Evolutionary conservation across 495 filamentous ascomycete species (phyloP), one percentile per base, ranked within the genome.

Genomic region (Aspergillus wentii): DNA sequence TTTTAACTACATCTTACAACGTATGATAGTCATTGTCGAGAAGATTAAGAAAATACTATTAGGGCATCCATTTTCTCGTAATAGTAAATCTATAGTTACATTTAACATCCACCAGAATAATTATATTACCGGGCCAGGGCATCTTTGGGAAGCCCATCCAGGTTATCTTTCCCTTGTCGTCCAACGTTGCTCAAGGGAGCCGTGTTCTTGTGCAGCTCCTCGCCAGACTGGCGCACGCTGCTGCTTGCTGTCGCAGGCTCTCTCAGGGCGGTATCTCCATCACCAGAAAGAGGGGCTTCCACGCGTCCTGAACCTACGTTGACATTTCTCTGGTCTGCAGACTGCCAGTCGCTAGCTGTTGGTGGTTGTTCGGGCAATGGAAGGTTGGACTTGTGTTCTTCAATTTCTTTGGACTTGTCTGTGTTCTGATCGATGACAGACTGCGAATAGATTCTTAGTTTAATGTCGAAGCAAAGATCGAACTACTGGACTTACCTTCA

Each of bases 291-390:
- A 30, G 79, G 75, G 21, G 54, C 63, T 36, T 66, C 47, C 0
- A 73, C 23, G 25, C 75, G 61, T 16, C 83, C 83, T 20, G 76
- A 77, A 34, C 80, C 78, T 28, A 86, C 79, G 49, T 83, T 82
- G 51, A 84, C 77, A 16, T 65, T 83, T 40, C 77, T 66, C 29
- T 69, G 68, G 40, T 90, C 85, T 35, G 71, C 66, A 5, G 82
- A 83, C 53, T 87, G 79, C 77, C 78, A 89, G 62, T 86, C 86
- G n/a, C 83, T 83, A 14, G 77, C 59, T 10, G 65, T 61, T 0
- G 86, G 86, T 4, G 86, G 85, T 25, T 89, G 64, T 2, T 91
- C 83, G 9, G 87, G 87, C 30, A 91, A 73, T 20, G 84, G 85
- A 15, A 94, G 78, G 62, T 87, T 86, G 50, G 79, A 57, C 59